These are phyloP conservation scores for Curvularia hawaiiensis DNA, from an alignment of 2,329 filamentous ascomycete species.

Conservation along the genomic window DNA sequence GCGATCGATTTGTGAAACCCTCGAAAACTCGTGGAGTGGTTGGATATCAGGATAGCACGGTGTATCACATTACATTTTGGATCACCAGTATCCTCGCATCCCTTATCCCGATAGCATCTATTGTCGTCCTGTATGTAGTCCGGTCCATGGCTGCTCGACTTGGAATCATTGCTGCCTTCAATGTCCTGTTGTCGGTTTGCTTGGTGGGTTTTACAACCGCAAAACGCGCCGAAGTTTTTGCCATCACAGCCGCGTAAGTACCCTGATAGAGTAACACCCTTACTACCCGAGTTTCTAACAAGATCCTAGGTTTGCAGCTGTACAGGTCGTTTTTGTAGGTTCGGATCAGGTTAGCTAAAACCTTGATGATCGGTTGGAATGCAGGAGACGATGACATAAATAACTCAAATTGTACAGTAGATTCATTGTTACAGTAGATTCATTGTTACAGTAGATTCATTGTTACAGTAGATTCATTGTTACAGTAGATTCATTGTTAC, in stretches of 20 bases:
- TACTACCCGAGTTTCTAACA: not conserved
- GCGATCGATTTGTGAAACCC: not conserved
- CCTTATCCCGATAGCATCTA: constrained; percentile 3
- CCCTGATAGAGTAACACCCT: rapidly evolving
- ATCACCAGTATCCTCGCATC: constrained; percentile 4
- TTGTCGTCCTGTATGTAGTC: not conserved
- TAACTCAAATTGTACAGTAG: not conserved
- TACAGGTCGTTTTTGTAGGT: constrained; percentile 7
- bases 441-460: too few relatives aligned
- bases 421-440: too few relatives aligned
- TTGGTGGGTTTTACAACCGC: not conserved
- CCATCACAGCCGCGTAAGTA: constrained; percentile 9
- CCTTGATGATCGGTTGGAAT: not conserved
- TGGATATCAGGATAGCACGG: not conserved
- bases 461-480: too few relatives aligned
- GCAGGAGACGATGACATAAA: not conserved
- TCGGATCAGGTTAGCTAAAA: not conserved
- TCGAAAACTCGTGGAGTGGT: not conserved
- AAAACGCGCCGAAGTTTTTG: constrained; percentile 1
- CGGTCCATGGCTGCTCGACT: not conserved
- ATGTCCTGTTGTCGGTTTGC: not conserved
- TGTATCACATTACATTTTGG: not conserved
- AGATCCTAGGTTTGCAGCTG: constrained; percentile 1
- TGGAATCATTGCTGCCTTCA: not conserved
- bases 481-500: too few relatives aligned